Percentiles rank a stretch among this genome's conserved stretches.
These are phyloP conservation scores for Micractinium sp. DNA, from an alignment of 139 green algal species.

Conservation along the genomic window DNA sequence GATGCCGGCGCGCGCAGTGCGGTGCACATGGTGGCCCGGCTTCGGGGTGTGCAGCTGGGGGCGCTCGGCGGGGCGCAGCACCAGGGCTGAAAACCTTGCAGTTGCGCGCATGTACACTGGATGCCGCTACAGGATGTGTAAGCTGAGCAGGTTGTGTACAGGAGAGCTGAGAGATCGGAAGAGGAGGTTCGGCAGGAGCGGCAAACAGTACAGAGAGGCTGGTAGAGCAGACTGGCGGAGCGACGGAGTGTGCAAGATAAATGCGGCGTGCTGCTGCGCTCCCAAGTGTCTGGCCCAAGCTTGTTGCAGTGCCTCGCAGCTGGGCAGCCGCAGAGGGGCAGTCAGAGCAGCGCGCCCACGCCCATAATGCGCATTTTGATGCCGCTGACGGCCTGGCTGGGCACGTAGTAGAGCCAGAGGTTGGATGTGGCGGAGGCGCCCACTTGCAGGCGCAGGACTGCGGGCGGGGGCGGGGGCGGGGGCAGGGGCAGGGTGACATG, in stretches of 20 bases:
- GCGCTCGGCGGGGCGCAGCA: not conserved
- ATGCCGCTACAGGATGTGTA: too few relatives aligned
- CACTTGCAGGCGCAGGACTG: constrained; percentile 28
- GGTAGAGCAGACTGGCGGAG: too few relatives aligned
- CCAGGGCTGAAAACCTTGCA: not conserved
- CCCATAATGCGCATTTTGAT: constrained; percentile 71
- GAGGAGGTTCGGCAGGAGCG: too few relatives aligned
- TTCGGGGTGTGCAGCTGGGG: constrained; percentile 34
- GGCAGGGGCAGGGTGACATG: not conserved
- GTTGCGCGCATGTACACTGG: too few relatives aligned
- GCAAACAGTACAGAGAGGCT: too few relatives aligned
- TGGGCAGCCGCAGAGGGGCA: too few relatives aligned
- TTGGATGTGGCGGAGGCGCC: constrained; percentile 42
- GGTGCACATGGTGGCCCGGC: constrained; percentile 45
- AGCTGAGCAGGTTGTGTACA: too few relatives aligned
- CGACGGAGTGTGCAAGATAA: too few relatives aligned
- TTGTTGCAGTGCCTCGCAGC: too few relatives aligned
- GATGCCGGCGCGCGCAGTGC: constrained; percentile 21
- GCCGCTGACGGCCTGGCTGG: constrained; percentile 57
- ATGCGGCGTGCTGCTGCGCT: too few relatives aligned
- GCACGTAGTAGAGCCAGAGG: constrained; percentile 74
- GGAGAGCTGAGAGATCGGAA: too few relatives aligned
- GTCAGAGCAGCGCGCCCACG: constrained; percentile 31
- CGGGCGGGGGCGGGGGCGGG: not conserved
- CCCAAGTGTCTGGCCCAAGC: too few relatives aligned